Evolutionary conservation across 306 rosid genomes (phyloP).

Genomic region (Prunus armeniaca): DNA sequence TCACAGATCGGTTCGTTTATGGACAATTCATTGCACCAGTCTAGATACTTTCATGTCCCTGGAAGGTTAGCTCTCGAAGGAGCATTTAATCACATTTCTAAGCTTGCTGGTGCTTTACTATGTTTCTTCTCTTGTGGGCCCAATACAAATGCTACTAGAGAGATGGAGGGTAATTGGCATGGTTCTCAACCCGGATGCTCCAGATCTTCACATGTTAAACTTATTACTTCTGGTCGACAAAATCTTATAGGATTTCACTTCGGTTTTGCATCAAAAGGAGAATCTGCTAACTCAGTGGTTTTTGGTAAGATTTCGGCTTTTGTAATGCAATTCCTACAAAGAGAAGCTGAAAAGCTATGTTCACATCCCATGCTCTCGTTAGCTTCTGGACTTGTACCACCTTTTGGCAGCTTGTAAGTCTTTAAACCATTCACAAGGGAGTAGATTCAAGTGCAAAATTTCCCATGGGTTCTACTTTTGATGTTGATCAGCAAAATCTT

Average conservation of each 20-base stretch:
- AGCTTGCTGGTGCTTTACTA: conserved; percentile 57
- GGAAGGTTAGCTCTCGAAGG: conserved; percentile 63
- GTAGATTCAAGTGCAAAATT: conserved; percentile 10
- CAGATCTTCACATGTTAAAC: conserved; percentile 37
- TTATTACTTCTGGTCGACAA: conserved; percentile 35
- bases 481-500: background rate
- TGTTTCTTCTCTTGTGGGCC: conserved; percentile 49
- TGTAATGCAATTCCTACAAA: conserved; percentile 37
- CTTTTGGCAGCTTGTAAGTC: conserved; percentile 70
- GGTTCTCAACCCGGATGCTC: conserved; percentile 36
- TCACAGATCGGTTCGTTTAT: conserved; percentile 50
- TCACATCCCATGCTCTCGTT: conserved; percentile 54
- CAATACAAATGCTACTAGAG: conserved; percentile 34
- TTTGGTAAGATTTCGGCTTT: conserved; percentile 59
- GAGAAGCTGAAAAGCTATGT: conserved; percentile 54
- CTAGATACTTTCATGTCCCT: conserved; percentile 35
- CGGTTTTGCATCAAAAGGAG: conserved; percentile 40
- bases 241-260: conserved; percentile 43
- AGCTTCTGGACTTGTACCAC: conserved; percentile 75
- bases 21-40: conserved; percentile 47
- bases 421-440: conserved; percentile 9
- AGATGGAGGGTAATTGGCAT: conserved; percentile 36
- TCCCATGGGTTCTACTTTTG: background rate
- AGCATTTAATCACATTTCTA: conserved; percentile 53
- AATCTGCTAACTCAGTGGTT: conserved; percentile 20